Base-by-base conservation (phyloP, 257 asterid species). In the Plantago ovata region DNA sequence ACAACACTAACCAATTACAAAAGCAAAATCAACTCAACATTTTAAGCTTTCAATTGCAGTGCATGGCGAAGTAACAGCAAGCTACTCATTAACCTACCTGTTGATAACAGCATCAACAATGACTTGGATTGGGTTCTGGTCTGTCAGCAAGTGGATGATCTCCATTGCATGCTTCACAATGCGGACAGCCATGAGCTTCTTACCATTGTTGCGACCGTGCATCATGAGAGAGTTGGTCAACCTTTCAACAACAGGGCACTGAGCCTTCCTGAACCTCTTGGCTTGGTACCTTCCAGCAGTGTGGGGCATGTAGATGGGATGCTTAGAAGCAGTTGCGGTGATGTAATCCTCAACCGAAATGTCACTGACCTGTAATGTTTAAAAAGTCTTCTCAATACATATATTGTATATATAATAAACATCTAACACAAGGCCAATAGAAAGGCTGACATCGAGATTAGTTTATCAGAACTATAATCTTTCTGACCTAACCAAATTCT, bases 251-350 rank as follows among this genome's bases (percentile, higher is more conserved):
- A 87, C 78, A 0, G 96, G 94, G 87, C 96, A 87, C 54, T 84
- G 94, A 1, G 94, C 96, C 92, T 87, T 87, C 79, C 89, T 75
- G 71, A 87, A 86, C 0, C 93, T 79, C 71, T 75, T 87, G 0
- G 77, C 86, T 62, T 84, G 96, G 85, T 82, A 87, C 81, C 92
- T 84, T 1, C 94, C 94, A 69, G 96, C 87, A 4, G 96, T 84
- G 74, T 81, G 89, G 10, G 89, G 93, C 67, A 81, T 63, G 43
- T 62, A 86, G 28, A 68, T 72, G 10, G 87, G 82, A 60, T 83
- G 95, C 81, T 77, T 86, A 57, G 84, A 60, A n/a, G 78, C 78
- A 14, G 93, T 86, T 4, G 95, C 93, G 8, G 89, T 86, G 69
- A 86, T 83, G 67, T 86, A 86, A 59, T 86, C 95, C 41, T 83